phyloP scores from a whole-genome alignment of 345 rosid genomes.

The Citrus australasica region DNA sequence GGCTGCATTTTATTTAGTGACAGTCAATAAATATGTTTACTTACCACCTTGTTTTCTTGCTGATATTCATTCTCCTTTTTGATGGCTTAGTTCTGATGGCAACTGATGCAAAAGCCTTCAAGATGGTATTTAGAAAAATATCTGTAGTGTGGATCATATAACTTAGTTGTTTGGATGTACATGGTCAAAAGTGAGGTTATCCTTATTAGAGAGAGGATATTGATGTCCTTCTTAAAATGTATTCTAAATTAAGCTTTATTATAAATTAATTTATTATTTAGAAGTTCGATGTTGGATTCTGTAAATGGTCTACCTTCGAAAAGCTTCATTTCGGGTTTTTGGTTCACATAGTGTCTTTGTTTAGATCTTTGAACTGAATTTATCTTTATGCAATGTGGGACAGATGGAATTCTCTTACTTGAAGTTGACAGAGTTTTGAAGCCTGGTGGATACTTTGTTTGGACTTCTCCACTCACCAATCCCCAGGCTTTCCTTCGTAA shows the following conservation, averaged over 20 bases:
- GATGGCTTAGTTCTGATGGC: neutral
- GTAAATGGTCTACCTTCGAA: neutral
- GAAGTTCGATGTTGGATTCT: neutral
- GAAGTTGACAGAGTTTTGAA: conserved; percentile 90
- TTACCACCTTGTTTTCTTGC: neutral
- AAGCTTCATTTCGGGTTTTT: neutral
- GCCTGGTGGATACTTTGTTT: conserved; percentile 98
- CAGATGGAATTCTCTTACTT: conserved; percentile 81
- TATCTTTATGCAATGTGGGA: conserved; percentile 7
- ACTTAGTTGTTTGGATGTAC: neutral
- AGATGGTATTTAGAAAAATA: neutral
- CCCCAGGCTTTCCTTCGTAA: conserved; percentile 49
- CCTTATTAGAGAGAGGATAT: neutral
- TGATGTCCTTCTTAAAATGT: neutral
- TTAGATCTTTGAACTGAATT: neutral
- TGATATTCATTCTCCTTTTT: neutral
- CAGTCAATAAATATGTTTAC: neutral
- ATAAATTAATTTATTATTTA: too few relatives aligned
- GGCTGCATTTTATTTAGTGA: neutral
- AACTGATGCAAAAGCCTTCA: neutral
- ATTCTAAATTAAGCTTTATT: neutral
- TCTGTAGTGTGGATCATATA: neutral
- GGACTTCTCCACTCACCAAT: conserved; percentile 92
- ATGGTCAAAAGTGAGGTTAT: neutral
- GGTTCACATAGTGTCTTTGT: neutral